phyloP scores from a whole-genome alignment of 2,329 filamentous ascomycete genomes.

The Monilinia vaccinii-corymbosi region DNA sequence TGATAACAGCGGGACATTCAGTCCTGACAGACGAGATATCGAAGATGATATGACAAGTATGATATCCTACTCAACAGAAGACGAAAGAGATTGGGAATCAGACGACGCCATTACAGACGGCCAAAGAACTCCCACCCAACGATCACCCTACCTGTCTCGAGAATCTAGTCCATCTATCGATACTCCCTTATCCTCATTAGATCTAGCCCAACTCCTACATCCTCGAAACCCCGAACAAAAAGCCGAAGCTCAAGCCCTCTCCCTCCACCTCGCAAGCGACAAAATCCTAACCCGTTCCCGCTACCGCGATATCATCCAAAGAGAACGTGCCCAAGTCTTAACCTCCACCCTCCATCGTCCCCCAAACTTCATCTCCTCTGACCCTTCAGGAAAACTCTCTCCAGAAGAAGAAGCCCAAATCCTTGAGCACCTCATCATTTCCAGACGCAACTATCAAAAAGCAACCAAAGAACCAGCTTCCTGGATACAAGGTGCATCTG shows the following conservation, averaged over 20 bases:
- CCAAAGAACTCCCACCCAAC: slow-evolving; percentile 66
- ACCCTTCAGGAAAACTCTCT: slow-evolving; percentile 36
- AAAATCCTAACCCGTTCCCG: slow-evolving; percentile 73
- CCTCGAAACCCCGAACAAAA: slow-evolving; percentile 69
- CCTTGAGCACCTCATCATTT: slow-evolving; percentile 50
- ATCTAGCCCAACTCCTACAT: slow-evolving; percentile 73
- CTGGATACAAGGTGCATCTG: slow-evolving; percentile 65
- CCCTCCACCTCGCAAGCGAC: slow-evolving; percentile 65
- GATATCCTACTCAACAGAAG: slow-evolving; percentile 46
- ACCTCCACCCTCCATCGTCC: slow-evolving; percentile 37
- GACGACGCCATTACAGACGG: slow-evolving; percentile 35
- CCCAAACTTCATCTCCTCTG: slow-evolving; percentile 23
- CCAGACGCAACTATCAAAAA: slow-evolving; percentile 20
- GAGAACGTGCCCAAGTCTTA: slow-evolving; percentile 61
- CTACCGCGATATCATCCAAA: slow-evolving; percentile 59
- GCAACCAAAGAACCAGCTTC: slow-evolving; percentile 28
- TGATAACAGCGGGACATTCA: slow-evolving; percentile 74
- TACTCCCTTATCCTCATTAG: slow-evolving; percentile 52
- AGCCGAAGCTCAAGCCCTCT: slow-evolving; percentile 71
- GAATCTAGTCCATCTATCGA: slow-evolving; percentile 53
- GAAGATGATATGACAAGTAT: slow-evolving; percentile 73
- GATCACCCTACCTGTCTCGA: slow-evolving; percentile 41
- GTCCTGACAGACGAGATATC: slow-evolving; percentile 43
- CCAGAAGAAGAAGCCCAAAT: slow-evolving; percentile 51
- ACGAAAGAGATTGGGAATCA: slow-evolving; percentile 40